Conservation (phyloP, 179 eudicot genomes). For the Silene vulgaris region DNA sequence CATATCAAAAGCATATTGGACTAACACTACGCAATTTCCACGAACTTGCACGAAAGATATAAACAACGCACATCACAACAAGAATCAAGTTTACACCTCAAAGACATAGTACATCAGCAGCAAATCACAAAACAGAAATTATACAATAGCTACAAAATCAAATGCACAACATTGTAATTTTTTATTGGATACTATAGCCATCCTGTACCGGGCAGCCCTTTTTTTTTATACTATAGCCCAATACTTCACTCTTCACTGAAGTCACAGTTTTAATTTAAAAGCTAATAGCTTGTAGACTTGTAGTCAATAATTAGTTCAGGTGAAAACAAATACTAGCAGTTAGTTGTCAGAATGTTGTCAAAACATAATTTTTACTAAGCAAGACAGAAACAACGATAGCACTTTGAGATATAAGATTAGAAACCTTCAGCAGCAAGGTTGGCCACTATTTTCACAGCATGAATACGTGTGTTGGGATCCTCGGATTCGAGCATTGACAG, state of each 20-base stretch:
- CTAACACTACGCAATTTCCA: slow-evolving; percentile 6
- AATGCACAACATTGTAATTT: not conserved
- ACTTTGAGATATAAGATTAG: slow-evolving; percentile 17
- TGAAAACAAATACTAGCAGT: slow-evolving; percentile 1
- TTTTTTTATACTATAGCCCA: not conserved
- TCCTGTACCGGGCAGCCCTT: too few relatives aligned
- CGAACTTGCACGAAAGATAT: not conserved
- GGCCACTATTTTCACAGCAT: slow-evolving; percentile 98
- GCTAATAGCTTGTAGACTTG: slow-evolving; percentile 7
- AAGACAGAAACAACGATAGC: slow-evolving; percentile 8
- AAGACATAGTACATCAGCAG: not conserved
- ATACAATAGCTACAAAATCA: not conserved
- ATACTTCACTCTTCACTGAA: not conserved
- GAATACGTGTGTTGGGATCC: slow-evolving; percentile 82
- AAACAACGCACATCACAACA: not conserved
- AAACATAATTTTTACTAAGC: not conserved
- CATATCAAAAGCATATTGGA: slow-evolving; percentile 4
- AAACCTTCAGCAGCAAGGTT: slow-evolving; percentile 99
- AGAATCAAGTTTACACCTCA: not conserved
- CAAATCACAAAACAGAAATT: not conserved
- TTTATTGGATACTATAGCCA: too few relatives aligned
- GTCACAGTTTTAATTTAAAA: not conserved
- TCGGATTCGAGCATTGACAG: slow-evolving; percentile 91
- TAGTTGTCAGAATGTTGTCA: not conserved
- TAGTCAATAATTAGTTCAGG: not conserved